phyloP scores from a whole-genome alignment of 371 early-diverging fungal genomes.

The Rhizomucor miehei region DNA sequence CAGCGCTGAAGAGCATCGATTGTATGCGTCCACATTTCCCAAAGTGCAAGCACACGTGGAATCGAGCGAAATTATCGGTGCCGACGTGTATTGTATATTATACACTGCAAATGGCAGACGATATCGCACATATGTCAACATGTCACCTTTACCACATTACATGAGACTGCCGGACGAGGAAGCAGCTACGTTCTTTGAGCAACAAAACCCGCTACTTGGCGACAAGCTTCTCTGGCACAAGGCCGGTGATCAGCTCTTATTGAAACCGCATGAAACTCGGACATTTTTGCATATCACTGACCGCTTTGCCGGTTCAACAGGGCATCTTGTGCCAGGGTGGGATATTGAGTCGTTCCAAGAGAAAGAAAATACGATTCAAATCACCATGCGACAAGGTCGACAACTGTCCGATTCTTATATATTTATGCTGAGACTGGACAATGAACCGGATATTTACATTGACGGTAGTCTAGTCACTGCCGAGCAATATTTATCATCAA shows the following conservation, averaged over 20 bases:
- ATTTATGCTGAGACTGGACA: not conserved
- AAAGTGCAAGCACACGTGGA: conserved; percentile 13
- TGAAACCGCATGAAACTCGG: conserved; percentile 25
- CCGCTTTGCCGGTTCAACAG: conserved; percentile 28
- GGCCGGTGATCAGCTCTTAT: conserved; percentile 3
- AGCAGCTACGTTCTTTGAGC: conserved; percentile 14
- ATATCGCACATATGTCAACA: conserved; percentile 29
- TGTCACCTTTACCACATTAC: conserved; percentile 29
- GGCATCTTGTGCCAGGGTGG: conserved; percentile 29
- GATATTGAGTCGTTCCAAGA: conserved; percentile 20
- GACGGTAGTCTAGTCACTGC: conserved; percentile 10
- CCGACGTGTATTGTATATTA: conserved; percentile 16
- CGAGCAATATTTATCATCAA: conserved; percentile 8
- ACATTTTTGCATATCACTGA: conserved; percentile 17
- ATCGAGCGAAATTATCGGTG: conserved; percentile 7
- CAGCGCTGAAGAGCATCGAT: conserved; percentile 15
- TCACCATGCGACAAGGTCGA: conserved; percentile 12
- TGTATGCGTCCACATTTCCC: conserved; percentile 28
- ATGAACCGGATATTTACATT: conserved; percentile 20
- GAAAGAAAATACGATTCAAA: conserved; percentile 9
- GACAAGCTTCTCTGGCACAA: conserved; percentile 7
- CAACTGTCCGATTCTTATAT: not conserved
- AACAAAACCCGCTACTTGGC: conserved; percentile 9
- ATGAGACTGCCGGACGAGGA: conserved; percentile 12
- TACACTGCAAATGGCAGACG: conserved; percentile 13